phyloP scores from a whole-genome alignment of 2,329 filamentous ascomycete genomes.

The Xenoacremonium recifei region DNA sequence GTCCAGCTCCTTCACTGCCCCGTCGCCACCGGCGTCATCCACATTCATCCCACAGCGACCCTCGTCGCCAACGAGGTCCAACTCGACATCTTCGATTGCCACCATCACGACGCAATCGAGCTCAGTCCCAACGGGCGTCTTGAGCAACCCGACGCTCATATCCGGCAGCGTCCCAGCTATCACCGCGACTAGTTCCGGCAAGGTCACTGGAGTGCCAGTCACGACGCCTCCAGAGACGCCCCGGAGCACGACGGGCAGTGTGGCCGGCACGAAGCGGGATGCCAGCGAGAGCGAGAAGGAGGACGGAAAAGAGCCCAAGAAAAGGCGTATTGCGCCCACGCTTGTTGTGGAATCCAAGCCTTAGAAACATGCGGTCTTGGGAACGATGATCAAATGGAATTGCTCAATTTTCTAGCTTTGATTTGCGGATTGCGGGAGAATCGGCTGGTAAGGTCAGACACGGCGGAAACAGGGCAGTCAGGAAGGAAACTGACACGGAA shows the following conservation, averaged over 20 bases:
- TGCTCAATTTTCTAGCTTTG: too few relatives aligned
- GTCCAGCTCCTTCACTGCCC: conserved; percentile 55
- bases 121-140: conserved; percentile 47
- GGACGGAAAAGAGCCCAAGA: conserved; percentile 59
- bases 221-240: conserved; percentile 92
- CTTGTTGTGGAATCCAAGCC: conserved; percentile 43
- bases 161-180: conserved; percentile 75
- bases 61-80: conserved; percentile 79
- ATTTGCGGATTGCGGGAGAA: too few relatives aligned
- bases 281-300: conserved; percentile 54
- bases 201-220: conserved; percentile 65
- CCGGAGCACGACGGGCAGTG: conserved; percentile 34
- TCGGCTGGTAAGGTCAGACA: too few relatives aligned
- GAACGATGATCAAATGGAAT: too few relatives aligned
- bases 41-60: conserved; percentile 64
- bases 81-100: conserved; percentile 76
- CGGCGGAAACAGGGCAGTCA: too few relatives aligned
- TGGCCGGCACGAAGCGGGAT: conserved; percentile 54
- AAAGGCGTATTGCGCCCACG: conserved; percentile 69
- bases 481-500: too few relatives aligned
- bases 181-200: conserved; percentile 68
- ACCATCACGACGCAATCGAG: conserved; percentile 69
- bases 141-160: conserved; percentile 77
- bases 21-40: conserved; percentile 53
- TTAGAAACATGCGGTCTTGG: too few relatives aligned